Percentiles rank a stretch among this genome's conserved stretches.
Conservation (phyloP, 2,329 filamentous ascomycete species). For the Penicillium expansum region DNA sequence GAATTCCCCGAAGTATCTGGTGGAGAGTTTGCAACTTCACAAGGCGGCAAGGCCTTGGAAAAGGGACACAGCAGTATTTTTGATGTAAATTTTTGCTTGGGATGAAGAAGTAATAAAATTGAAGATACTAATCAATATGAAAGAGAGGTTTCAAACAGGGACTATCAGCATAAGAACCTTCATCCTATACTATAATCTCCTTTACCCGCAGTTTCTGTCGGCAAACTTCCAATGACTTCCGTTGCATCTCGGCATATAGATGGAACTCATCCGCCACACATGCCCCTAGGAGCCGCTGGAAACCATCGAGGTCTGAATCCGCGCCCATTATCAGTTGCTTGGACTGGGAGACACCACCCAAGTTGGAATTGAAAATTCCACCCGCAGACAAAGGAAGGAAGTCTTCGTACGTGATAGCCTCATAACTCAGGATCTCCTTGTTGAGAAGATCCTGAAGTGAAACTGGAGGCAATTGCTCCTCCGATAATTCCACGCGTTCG, state of each 20-base stretch:
- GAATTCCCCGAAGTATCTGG: too few relatives aligned
- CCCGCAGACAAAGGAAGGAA: constrained; percentile 55
- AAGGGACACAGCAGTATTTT: too few relatives aligned
- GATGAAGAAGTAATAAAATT: too few relatives aligned
- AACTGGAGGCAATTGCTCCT: background rate
- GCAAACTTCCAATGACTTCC: constrained; percentile 25
- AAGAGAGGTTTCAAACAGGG: background rate
- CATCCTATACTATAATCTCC: constrained; percentile 1
- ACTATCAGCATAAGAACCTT: background rate
- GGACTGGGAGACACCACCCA: constrained; percentile 25
- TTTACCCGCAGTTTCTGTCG: constrained; percentile 13
- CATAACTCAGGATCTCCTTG: constrained; percentile 33
- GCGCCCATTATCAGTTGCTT: constrained; percentile 26
- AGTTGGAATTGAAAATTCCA: constrained; percentile 52
- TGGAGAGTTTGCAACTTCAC: too few relatives aligned
- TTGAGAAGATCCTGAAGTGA: constrained; percentile 35
- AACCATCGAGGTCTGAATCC: constrained; percentile 28
- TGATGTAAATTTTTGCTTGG: too few relatives aligned
- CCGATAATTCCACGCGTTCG: background rate
- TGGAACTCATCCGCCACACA: constrained; percentile 27
- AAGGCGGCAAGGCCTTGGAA: too few relatives aligned
- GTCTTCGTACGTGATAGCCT: constrained; percentile 54
- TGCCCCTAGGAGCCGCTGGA: constrained; percentile 24
- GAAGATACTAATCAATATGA: background rate
- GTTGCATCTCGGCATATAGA: constrained; percentile 28